These are phyloP conservation scores for Lepidium africanum DNA, from an alignment of 345 rosid species.

Conservation along the genomic window DNA sequence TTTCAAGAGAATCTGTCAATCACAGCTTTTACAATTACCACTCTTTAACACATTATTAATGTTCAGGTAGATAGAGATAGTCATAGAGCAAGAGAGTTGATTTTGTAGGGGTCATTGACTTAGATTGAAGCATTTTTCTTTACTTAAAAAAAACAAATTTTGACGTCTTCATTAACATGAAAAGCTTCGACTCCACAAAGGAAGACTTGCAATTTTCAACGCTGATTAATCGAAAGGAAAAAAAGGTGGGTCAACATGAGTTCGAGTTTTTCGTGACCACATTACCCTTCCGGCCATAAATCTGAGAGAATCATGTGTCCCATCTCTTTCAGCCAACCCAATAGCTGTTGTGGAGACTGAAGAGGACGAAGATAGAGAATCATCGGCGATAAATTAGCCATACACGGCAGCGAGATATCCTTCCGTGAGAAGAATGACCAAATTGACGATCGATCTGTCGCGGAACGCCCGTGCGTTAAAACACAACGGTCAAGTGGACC, in stretches of 20 bases:
- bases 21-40: not conserved
- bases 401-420: not conserved
- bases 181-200: not conserved
- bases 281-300: not conserved
- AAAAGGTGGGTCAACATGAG: not conserved
- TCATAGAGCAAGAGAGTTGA: not conserved
- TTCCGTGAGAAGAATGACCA: not conserved
- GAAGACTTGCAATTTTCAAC: too few relatives aligned
- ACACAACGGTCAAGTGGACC: not conserved
- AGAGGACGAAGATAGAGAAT: not conserved
- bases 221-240: not conserved
- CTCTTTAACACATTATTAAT: not conserved
- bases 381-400: not conserved
- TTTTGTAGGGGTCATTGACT: not conserved
- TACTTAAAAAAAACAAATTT: too few relatives aligned
- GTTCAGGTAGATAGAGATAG: not conserved
- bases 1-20: not conserved
- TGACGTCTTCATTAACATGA: not conserved
- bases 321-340: not conserved
- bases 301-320: not conserved
- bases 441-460: too few relatives aligned
- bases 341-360: not conserved
- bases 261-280: not conserved
- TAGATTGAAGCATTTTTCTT: not conserved
- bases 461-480: too few relatives aligned